Evolutionary conservation across 129 eudicot species (phyloP).

Genomic region (Lactuca saligna): DNA sequence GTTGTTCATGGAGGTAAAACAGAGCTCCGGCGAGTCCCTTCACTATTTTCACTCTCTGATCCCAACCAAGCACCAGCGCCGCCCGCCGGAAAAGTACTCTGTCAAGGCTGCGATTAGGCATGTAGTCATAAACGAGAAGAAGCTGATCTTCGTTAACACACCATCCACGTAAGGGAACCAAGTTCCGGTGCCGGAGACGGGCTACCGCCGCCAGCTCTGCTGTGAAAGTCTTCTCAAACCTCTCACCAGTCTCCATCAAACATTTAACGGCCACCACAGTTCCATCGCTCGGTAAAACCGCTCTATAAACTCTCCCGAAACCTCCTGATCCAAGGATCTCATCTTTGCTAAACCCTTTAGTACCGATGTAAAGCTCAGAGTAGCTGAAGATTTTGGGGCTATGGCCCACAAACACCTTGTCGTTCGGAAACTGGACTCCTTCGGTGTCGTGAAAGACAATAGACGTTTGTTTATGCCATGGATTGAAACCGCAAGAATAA

Average conservation of each 20-base stretch:
- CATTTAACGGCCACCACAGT: constrained; percentile 83
- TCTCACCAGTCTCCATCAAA: constrained; percentile 66
- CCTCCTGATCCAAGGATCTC: constrained; percentile 88
- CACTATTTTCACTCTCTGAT: constrained; percentile 45
- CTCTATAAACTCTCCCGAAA: constrained; percentile 75
- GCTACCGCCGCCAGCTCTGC: constrained; percentile 97
- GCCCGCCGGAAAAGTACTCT: constrained; percentile 48
- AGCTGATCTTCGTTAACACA: constrained; percentile 74
- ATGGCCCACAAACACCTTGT: constrained; percentile 40
- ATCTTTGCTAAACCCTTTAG: constrained; percentile 61
- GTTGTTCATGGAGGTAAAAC: constrained; percentile 78
- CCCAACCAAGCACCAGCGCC: constrained; percentile 53
- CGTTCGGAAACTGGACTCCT: constrained; percentile 50
- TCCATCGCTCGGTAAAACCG: constrained; percentile 87
- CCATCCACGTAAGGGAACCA: constrained; percentile 91
- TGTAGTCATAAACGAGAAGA: constrained; percentile 83
- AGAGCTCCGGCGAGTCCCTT: constrained; percentile 74
- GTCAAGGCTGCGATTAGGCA: constrained; percentile 94
- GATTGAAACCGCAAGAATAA: constrained; percentile 9
- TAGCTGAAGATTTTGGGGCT: constrained; percentile 76
- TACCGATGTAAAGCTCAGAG: constrained; percentile 85
- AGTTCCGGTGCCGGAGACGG: constrained; percentile 87
- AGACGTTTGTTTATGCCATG: constrained; percentile 19
- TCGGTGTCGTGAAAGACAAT: constrained; percentile 55
- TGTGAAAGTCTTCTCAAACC: constrained; percentile 76